Evolutionary conservation across 2,329 filamentous ascomycete genomes (phyloP), one percentile per base, ranked within the genome.

Genomic region (Neoascochyta sp.): DNA sequence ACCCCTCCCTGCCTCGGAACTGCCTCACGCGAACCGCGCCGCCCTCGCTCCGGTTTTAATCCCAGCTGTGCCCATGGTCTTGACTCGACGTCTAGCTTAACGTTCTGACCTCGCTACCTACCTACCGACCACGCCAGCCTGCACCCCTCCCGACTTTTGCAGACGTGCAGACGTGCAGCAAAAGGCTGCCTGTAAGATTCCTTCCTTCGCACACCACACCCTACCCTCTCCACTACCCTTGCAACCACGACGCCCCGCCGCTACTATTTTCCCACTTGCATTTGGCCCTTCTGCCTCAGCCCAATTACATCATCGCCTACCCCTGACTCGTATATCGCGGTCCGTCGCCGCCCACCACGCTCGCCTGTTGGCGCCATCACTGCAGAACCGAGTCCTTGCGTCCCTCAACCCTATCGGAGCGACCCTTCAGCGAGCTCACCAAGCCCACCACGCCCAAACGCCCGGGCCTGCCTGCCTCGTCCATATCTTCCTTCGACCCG

Each of bases 381-480:
- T 28, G 23, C 29, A 18, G 34, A 29, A 26, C 35, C 26, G 22
- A 38, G 35, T 38, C 27, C 29, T 37, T 37, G 43, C 45, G 33
- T 38, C 27, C 38, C 32, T 27, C 40, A 44, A 47, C 43, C 45
- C 43, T 41, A 38, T 31, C 38, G 32, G 25, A 27, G 40, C 44
- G n/a, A n/a, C n/a, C n/a, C n/a, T n/a, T n/a, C n/a, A n/a, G n/a
- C n/a, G n/a, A n/a, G 34, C 22, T 34, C 40, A 27, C 32, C 44
- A 34, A 36, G 22, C 35, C 40, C 38, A 45, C 34, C 43, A 33
- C 37, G 32, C 35, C 29, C 37, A 27, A 47, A 50, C 52, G 27
- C 24, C 31, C n/a, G 43, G 36, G 37, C 36, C 45, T 44, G 44
- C 35, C n/a, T n/a, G n/a, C n/a, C n/a, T n/a, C n/a, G n/a, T n/a